Evolutionary conservation across 257 asterid genomes (phyloP).

Genomic region (Jacaranda copaia): DNA sequence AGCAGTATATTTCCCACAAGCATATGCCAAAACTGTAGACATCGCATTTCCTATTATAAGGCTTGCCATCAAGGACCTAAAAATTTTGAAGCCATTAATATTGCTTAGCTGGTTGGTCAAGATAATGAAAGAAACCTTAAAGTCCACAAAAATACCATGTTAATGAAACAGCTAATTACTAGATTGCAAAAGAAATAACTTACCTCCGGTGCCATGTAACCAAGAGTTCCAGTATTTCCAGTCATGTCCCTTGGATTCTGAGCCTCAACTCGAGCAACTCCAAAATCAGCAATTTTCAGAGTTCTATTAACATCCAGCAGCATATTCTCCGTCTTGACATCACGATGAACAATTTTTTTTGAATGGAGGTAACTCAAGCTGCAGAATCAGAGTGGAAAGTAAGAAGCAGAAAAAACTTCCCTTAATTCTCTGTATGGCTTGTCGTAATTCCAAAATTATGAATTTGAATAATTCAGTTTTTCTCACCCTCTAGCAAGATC

Average conservation of each 20-base stretch:
- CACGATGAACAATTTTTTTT: conserved; percentile 62
- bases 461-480: not conserved
- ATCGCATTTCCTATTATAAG: conserved; percentile 67
- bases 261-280: conserved; percentile 72
- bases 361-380: conserved; percentile 71
- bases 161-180: not conserved
- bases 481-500: conserved; percentile 75
- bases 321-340: conserved; percentile 70
- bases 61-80: conserved; percentile 70
- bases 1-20: conserved; percentile 72
- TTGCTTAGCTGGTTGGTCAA: not conserved
- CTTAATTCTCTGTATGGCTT: not conserved
- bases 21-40: conserved; percentile 68
- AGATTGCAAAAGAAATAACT: not conserved
- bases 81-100: conserved; percentile 9
- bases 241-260: conserved; percentile 76
- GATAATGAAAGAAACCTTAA: not conserved
- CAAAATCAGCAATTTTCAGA: conserved; percentile 67
- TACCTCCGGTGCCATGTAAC: conserved; percentile 80
- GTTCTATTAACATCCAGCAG: conserved; percentile 45
- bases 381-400: conserved; percentile 28
- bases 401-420: not conserved
- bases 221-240: conserved; percentile 70
- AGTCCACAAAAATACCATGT: not conserved
- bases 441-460: not conserved